These are phyloP conservation scores for Macrocybe gigantea DNA, from an alignment of 768 basidiomycete species.

Conservation along the genomic window DNA sequence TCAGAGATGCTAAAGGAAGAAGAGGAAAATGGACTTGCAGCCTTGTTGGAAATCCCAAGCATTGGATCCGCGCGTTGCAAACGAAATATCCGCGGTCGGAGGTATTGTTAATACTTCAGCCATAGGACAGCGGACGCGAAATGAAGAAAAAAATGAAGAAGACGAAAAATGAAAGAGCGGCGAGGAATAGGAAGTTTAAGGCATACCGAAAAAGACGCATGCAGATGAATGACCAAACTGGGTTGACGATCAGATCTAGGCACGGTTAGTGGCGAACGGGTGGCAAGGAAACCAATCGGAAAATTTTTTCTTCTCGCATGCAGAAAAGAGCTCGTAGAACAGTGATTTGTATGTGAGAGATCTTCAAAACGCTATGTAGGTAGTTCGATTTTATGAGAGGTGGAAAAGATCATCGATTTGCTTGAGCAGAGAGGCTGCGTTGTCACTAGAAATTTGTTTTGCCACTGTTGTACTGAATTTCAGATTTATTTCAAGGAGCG, in stretches of 20 bases:
- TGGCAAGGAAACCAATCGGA: conserved; percentile 15
- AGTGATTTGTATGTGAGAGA: no score
- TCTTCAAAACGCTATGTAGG: no score
- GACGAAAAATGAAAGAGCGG: conserved; percentile 12
- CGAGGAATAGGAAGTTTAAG: conserved; percentile 9
- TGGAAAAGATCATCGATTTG: no score
- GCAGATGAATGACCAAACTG: conserved; percentile 7
- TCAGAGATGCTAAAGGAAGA: conserved; percentile 1
- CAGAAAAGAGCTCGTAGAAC: no score
- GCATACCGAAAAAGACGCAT: conserved; percentile 13
- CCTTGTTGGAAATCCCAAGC: conserved; percentile 19
- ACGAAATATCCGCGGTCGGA: background rate
- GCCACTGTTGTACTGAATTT: no score
- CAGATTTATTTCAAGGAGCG: no score
- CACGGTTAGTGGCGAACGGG: conserved; percentile 15
- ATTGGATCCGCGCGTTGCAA: conserved; percentile 2
- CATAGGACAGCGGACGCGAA: conserved; percentile 4
- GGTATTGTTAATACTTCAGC: background rate
- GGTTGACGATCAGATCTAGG: conserved; percentile 31
- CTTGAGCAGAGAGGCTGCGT: no score
- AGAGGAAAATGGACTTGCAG: conserved; percentile 13
- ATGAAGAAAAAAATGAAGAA: conserved; percentile 10
- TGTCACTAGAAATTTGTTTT: no score
- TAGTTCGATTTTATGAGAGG: no score
- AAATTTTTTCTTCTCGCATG: no score